Evolutionary conservation across 108 stramenopile genomes (phyloP).

Genomic region (Cyclotella choctawhatcheeana): DNA sequence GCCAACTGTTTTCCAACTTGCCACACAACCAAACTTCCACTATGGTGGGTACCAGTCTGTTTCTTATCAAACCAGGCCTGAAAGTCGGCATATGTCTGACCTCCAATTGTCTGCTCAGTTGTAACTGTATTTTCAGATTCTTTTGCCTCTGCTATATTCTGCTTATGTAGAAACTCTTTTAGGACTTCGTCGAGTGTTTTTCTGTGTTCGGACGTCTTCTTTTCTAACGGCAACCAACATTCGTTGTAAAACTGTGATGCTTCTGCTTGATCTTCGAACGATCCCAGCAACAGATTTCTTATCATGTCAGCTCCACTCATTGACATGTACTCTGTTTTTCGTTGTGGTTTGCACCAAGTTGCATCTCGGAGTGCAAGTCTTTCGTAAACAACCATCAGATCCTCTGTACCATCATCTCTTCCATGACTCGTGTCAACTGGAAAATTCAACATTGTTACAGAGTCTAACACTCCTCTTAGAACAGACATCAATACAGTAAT

Average conservation of each 20-base stretch:
- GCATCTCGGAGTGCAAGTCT: background rate
- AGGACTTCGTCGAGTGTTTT: too few species aligned
- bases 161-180: too few species aligned
- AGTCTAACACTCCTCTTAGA: background rate
- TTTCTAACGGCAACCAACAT: constrained; percentile 3
- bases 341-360: background rate
- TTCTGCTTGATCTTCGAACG: background rate
- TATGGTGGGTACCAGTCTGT: too few species aligned
- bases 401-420: background rate
- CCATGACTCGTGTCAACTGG: background rate
- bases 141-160: too few species aligned
- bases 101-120: too few species aligned
- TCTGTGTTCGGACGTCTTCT: background rate
- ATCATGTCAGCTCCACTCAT: constrained; percentile 1
- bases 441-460: background rate
- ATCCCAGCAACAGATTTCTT: background rate
- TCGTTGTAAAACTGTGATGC: background rate
- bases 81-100: too few species aligned
- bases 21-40: too few species aligned
- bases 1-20: too few species aligned
- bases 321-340: background rate
- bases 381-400: background rate
- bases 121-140: too few species aligned
- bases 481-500: background rate
- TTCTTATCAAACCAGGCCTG: too few species aligned